phyloP scores from a whole-genome alignment of 2,329 filamentous ascomycete species.

The Fusarium torreyae region DNA sequence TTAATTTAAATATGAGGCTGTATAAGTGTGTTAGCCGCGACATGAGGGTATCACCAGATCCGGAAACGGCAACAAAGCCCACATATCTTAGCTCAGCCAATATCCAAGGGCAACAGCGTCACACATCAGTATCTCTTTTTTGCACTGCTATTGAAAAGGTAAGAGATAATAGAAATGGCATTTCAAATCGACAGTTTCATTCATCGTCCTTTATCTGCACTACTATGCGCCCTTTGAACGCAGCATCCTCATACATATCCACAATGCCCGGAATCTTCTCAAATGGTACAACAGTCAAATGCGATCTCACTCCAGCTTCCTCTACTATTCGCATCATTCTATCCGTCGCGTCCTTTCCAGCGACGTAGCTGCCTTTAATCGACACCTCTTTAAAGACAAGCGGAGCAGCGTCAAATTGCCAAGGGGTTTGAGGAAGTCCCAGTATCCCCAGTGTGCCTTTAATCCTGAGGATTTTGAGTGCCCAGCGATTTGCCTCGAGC shows the following conservation, averaged over 20 bases:
- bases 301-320: slow-evolving; percentile 16
- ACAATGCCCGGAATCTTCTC: slow-evolving; percentile 11
- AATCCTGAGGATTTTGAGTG: slow-evolving; percentile 2
- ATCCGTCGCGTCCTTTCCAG: slow-evolving; percentile 1
- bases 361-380: slow-evolving; percentile 11
- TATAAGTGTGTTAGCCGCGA: no score
- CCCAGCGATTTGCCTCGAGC: slow-evolving; percentile 21
- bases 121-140: no score
- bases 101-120: no score
- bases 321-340: slow-evolving; percentile 20
- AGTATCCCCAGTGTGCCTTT: slow-evolving; percentile 18
- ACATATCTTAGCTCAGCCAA: no score
- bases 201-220: neutral
- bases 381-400: slow-evolving; percentile 20
- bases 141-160: no score
- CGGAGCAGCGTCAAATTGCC: slow-evolving; percentile 20
- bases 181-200: neutral
- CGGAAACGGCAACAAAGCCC: no score
- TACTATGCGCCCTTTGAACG: slow-evolving; percentile 19
- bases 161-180: no score
- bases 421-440: slow-evolving; percentile 1
- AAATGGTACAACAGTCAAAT: slow-evolving; percentile 15
- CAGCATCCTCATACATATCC: slow-evolving; percentile 14
- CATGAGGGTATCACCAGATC: no score
- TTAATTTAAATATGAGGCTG: no score